These are phyloP conservation scores for Globisporangium nunn DNA, from an alignment of 352 stramenopile species.

Conservation along the genomic window DNA sequence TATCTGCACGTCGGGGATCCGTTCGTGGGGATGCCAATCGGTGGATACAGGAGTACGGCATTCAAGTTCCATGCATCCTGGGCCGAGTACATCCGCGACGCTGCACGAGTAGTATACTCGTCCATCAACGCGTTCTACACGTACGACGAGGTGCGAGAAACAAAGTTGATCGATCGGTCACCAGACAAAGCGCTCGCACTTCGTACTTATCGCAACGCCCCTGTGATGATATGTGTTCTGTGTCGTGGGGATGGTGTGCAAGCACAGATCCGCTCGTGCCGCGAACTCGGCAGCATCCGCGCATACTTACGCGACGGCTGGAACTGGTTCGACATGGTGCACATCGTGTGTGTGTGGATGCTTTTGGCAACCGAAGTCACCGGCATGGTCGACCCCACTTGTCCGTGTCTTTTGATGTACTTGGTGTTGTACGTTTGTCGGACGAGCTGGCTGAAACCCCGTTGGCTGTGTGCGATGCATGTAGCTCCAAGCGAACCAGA, in stretches of 20 bases:
- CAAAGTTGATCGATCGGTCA: background rate
- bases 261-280: conserved; percentile 29
- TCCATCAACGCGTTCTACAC: conserved; percentile 68
- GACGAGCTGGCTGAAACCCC: background rate
- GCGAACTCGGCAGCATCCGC: conserved; percentile 42
- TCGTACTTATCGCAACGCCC: background rate
- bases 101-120: conserved; percentile 43
- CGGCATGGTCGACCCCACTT: conserved; percentile 24
- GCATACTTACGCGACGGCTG: conserved; percentile 65
- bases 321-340: conserved; percentile 74
- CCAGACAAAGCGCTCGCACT: background rate
- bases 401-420: conserved; percentile 11
- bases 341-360: conserved; percentile 68
- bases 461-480: background rate
- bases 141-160: conserved; percentile 39
- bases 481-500: conserved; percentile 21
- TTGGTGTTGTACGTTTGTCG: background rate
- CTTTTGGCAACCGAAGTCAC: conserved; percentile 44
- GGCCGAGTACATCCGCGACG: conserved; percentile 56
- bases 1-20: conserved; percentile 72
- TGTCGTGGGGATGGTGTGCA: too few relatives aligned
- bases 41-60: conserved; percentile 56
- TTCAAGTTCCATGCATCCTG: conserved; percentile 29
- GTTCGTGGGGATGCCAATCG: conserved; percentile 59
- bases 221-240: background rate